Evolutionary conservation across 805 yeast genomes (phyloP).

Genomic region (Myxozyma kluyveri): DNA sequence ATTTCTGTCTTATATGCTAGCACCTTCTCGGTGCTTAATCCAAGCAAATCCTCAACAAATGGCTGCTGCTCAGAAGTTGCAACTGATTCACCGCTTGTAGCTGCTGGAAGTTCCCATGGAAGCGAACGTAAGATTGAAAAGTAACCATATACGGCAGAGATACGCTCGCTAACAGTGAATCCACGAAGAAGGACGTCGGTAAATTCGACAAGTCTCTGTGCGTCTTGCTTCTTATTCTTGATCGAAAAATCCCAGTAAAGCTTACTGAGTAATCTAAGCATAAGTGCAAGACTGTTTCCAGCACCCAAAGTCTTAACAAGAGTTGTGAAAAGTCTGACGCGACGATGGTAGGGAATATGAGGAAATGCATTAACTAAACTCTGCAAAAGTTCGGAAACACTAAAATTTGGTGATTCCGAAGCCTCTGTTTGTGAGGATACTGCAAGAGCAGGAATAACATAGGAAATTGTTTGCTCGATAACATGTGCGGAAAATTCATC

Average conservation of each 20-base stretch:
- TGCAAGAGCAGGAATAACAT: conserved; percentile 88
- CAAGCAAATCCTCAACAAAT: conserved; percentile 17
- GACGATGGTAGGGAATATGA: conserved; percentile 94
- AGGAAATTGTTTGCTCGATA: conserved; percentile 83
- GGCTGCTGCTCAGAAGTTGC: too few species aligned
- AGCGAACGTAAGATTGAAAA: conserved; percentile 48
- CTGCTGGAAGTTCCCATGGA: conserved; percentile 9
- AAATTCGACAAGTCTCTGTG: conserved; percentile 68
- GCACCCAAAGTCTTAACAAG: conserved; percentile 76
- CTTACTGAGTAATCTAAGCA: conserved; percentile 75
- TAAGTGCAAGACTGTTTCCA: conserved; percentile 61
- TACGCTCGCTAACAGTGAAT: conserved; percentile 66
- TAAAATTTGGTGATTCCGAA: conserved; percentile 8
- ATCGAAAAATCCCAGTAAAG: conserved; percentile 59
- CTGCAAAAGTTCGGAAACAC: conserved; percentile 53
- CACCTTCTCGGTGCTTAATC: conserved; percentile 20
- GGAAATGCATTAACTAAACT: conserved; percentile 92
- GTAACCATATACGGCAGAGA: conserved; percentile 52
- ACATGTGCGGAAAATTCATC: conserved; percentile 92
- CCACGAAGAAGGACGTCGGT: conserved; percentile 63
- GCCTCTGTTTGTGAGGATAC: conserved; percentile 35
- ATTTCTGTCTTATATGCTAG: conserved; percentile 25
- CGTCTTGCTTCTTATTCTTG: conserved; percentile 63
- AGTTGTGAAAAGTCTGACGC: conserved; percentile 79
- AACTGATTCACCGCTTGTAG: neutral